A percentile compares a stretch with the other conserved stretches of the same genome.
Conservation (phyloP, 1,284 basidiomycete species). For the Sphagnurus paluster region DNA sequence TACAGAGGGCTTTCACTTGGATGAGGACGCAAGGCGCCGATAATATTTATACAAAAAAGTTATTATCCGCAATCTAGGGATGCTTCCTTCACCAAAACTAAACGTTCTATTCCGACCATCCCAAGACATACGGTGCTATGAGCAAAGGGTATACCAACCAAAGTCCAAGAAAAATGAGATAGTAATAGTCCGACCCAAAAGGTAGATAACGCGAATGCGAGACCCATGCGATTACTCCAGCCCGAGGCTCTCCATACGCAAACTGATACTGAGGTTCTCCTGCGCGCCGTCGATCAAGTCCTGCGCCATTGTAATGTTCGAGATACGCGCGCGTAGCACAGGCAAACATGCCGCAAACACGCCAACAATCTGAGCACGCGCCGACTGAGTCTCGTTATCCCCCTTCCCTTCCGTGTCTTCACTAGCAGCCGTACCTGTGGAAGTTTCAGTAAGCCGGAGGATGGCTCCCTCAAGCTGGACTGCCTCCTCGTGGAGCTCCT, state of each 20-base stretch:
- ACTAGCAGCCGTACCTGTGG: not conserved
- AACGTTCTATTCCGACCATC: no score
- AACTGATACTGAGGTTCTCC: constrained; percentile 41
- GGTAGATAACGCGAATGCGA: no score
- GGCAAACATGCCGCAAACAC: constrained; percentile 45
- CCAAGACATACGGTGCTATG: no score
- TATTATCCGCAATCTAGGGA: no score
- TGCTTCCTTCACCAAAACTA: no score
- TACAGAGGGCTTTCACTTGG: no score
- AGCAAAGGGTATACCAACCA: no score
- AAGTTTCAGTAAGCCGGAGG: constrained; percentile 26
- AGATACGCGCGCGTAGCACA: constrained; percentile 41
- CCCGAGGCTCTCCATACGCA: constrained; percentile 47
- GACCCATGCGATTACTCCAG: constrained; percentile 22
- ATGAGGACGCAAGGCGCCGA: no score
- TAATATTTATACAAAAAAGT: no score
- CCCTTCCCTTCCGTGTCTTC: not conserved
- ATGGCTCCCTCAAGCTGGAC: constrained; percentile 36
- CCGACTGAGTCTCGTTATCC: not conserved
- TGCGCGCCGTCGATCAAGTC: constrained; percentile 46
- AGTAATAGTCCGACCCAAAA: no score
- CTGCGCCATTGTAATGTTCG: constrained; percentile 45
- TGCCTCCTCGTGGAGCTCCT: constrained; percentile 35
- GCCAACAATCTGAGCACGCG: constrained; percentile 35
- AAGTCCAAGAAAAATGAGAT: no score